Evolutionary conservation across 371 early-diverging fungal species (phyloP), one percentile per base, ranked within the genome.

Genomic region (Apophysomyces sp.): DNA sequence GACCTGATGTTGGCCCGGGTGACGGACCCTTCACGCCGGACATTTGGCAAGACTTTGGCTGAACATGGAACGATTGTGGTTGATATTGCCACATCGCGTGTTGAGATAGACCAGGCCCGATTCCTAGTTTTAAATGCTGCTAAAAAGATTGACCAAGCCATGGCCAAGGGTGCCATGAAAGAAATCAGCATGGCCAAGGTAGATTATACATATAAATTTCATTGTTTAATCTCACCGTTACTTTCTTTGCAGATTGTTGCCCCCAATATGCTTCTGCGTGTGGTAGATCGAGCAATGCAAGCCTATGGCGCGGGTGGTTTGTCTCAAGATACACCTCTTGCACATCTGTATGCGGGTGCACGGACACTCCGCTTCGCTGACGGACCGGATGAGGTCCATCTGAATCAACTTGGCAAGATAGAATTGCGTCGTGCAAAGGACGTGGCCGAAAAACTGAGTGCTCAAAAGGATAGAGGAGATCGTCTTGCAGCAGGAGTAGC

Each of bases 131-230:
- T 95, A 39, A 82, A 86, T 29, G 97, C 98, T 18, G 97, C 98
- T 4, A 87, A 87, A 57, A 86, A 82, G 80, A 96, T 98, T 54
- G 98, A 98, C 80, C 75, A 84, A 69, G 77, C 74, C 12, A 91
- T 94, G 24, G 89, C 96, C 32, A 97, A 96, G 84, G 83, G 81
- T 39, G 96, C 97, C 5, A 73, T 91, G 79, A 90, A 93, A 57
- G 92, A 95, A 66, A 98, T 97, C 69, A 94, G 92, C 52, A 93
- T 97, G 91, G 96, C 95, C 67, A 96, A 98, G 85, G 89, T 93
- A 69, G 62, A 61, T 39, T 27, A 36, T 24, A n/a, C 7, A 57
- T 31, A 57, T 3, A 27, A 56, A n/a, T n/a, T n/a, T n/a, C n/a
- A n/a, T n/a, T n/a, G n/a, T n/a, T 30, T n/a, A 18, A 39, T 18